phyloP scores from a whole-genome alignment of 2,329 filamentous ascomycete genomes.

The Trichoderma brevicompactum region DNA sequence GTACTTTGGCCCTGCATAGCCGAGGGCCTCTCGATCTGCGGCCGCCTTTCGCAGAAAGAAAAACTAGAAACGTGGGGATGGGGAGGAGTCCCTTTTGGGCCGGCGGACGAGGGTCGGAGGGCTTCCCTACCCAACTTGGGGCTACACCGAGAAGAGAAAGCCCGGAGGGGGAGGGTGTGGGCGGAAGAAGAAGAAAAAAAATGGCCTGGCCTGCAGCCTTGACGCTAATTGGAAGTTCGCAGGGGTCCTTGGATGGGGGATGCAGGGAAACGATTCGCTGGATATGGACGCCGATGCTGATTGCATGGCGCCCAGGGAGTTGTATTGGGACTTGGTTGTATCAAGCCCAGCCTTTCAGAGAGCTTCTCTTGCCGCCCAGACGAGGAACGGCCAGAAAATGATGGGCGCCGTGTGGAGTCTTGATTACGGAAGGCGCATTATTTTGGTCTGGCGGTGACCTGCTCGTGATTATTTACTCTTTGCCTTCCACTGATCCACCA shows the following conservation, averaged over 20 bases:
- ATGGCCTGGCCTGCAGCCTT: slow-evolving; percentile 24
- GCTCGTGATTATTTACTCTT: neutral
- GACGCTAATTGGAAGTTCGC: slow-evolving; percentile 28
- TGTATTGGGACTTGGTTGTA: slow-evolving; percentile 23
- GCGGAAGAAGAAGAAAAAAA: neutral
- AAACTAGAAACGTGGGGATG: slow-evolving; percentile 38
- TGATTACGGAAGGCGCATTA: slow-evolving; percentile 19
- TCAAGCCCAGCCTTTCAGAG: slow-evolving; percentile 45
- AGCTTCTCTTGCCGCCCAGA: slow-evolving; percentile 46
- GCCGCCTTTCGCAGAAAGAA: slow-evolving; percentile 37
- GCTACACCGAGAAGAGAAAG: slow-evolving; percentile 24
- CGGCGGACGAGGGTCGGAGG: slow-evolving; percentile 19
- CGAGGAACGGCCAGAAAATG: slow-evolving; percentile 31
- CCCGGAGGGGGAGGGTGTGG: slow-evolving; percentile 10
- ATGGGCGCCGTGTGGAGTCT: slow-evolving; percentile 29
- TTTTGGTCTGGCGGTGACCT: slow-evolving; percentile 26
- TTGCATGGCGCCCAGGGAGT: slow-evolving; percentile 32
- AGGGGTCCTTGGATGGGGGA: slow-evolving; percentile 24
- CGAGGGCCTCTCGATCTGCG: slow-evolving; percentile 46
- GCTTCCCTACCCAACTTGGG: slow-evolving; percentile 20
- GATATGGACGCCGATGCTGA: slow-evolving; percentile 23
- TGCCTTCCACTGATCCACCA: slow-evolving; percentile 6
- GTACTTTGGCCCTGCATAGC: slow-evolving; percentile 44
- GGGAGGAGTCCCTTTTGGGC: slow-evolving; percentile 33
- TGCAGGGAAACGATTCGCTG: slow-evolving; percentile 25